Percentiles rank a stretch among this genome's conserved stretches.
Conservation (phyloP, 75 land plant species). For the Cryptomeria japonica region DNA sequence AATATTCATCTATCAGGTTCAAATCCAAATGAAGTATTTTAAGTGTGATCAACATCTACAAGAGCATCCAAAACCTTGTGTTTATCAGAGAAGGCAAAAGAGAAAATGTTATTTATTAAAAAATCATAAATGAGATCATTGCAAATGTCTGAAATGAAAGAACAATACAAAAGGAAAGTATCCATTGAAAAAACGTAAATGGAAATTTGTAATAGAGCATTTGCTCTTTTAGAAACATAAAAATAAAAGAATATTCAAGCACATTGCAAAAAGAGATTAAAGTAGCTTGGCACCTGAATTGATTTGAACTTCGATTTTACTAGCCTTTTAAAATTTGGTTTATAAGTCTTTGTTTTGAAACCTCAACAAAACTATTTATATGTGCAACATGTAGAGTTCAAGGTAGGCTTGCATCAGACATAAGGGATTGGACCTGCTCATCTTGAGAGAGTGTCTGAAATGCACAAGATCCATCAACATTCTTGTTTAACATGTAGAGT, state of each 20-base stretch:
- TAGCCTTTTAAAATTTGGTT: background rate
- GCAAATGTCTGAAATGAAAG: background rate
- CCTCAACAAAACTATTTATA: background rate
- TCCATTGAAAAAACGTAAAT: background rate
- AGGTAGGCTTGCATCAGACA: background rate
- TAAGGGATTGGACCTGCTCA: background rate
- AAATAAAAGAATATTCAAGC: background rate
- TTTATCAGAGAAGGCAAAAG: background rate
- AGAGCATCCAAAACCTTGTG: background rate
- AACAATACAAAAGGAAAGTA: background rate
- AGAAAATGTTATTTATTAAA: background rate
- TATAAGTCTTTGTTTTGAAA: background rate
- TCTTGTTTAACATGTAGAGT: background rate
- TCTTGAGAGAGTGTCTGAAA: background rate
- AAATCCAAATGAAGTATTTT: no score
- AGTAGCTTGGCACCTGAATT: constrained; percentile 1
- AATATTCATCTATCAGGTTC: background rate
- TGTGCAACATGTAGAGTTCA: background rate
- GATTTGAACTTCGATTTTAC: background rate
- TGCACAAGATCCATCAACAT: background rate
- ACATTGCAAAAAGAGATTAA: background rate
- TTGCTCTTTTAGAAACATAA: constrained; percentile 9
- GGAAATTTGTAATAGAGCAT: background rate
- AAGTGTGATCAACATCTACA: background rate
- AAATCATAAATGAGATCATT: background rate